These are phyloP conservation scores for Puccinellia tenuiflora DNA, from an alignment of 176 grass and related monocot genomes.

Conservation along the genomic window DNA sequence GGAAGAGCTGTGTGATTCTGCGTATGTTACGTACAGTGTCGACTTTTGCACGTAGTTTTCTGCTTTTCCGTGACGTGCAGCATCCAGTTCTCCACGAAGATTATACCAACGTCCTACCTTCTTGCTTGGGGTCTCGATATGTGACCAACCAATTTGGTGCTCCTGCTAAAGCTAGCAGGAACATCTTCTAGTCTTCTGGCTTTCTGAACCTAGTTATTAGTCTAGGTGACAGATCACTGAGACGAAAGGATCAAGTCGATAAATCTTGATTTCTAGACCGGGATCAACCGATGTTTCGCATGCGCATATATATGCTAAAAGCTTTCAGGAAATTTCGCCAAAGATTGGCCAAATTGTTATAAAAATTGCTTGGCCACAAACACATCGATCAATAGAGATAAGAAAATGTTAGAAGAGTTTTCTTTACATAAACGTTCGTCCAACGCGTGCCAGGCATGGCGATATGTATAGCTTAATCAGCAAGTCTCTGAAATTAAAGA, in stretches of 20 bases:
- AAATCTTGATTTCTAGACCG: neutral
- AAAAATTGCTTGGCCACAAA: neutral
- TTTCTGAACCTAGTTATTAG: neutral
- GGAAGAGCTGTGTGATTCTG: neutral
- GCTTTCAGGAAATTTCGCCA: too few species aligned
- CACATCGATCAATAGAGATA: neutral
- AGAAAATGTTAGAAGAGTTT: neutral
- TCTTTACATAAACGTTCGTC: too few species aligned
- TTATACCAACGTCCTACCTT: slow-evolving; percentile 4
- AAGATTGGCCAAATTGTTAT: neutral
- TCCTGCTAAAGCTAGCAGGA: slow-evolving; percentile 6
- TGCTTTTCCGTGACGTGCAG: slow-evolving; percentile 27
- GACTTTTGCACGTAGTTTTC: neutral
- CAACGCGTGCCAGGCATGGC: too few species aligned
- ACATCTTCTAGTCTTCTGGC: neutral
- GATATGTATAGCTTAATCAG: neutral
- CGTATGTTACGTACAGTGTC: slow-evolving; percentile 2
- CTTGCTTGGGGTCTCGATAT: slow-evolving; percentile 1
- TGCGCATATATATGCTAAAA: neutral
- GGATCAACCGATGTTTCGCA: neutral
- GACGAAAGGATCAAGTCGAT: neutral
- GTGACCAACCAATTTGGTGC: slow-evolving; percentile 22
- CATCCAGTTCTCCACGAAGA: slow-evolving; percentile 38
- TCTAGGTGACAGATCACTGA: neutral
- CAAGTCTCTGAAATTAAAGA: neutral